Conservation (phyloP, 2,329 filamentous ascomycete genomes). For the Chaetomiaceae sp. region DNA sequence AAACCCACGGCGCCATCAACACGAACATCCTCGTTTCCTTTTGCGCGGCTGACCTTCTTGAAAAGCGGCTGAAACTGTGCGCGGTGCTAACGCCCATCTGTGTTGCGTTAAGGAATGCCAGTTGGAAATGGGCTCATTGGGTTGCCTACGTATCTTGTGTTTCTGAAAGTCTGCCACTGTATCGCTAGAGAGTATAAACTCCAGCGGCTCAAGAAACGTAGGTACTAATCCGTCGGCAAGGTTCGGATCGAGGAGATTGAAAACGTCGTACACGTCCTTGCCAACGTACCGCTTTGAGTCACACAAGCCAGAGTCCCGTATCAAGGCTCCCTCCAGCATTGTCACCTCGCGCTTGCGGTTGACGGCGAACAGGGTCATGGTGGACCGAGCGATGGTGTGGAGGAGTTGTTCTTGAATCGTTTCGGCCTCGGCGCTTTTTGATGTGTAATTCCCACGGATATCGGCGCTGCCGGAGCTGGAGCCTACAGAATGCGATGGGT, state of each 20-base stretch:
- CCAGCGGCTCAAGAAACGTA: constrained; percentile 52
- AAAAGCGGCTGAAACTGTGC: constrained; percentile 66
- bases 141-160: background rate
- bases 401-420: constrained; percentile 65
- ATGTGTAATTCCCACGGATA: constrained; percentile 67
- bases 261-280: constrained; percentile 59
- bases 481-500: too few species aligned
- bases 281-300: constrained; percentile 51
- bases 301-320: constrained; percentile 39
- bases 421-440: constrained; percentile 56
- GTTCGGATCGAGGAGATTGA: constrained; percentile 45
- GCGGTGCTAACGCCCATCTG: constrained; percentile 61
- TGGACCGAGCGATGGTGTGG: constrained; percentile 68
- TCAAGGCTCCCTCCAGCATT: constrained; percentile 64
- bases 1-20: constrained; percentile 72
- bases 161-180: background rate
- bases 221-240: constrained; percentile 41
- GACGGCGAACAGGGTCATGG: constrained; percentile 71
- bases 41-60: constrained; percentile 50
- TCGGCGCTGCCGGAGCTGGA: too few species aligned
- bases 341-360: constrained; percentile 58
- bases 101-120: constrained; percentile 31
- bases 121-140: background rate
- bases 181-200: background rate
- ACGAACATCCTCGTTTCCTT: constrained; percentile 43